A percentile compares a stretch with the other conserved stretches of the same genome.
Evolutionary conservation across 1,139 yeast species (phyloP).

Genomic region (Insectozyma bohioensis): DNA sequence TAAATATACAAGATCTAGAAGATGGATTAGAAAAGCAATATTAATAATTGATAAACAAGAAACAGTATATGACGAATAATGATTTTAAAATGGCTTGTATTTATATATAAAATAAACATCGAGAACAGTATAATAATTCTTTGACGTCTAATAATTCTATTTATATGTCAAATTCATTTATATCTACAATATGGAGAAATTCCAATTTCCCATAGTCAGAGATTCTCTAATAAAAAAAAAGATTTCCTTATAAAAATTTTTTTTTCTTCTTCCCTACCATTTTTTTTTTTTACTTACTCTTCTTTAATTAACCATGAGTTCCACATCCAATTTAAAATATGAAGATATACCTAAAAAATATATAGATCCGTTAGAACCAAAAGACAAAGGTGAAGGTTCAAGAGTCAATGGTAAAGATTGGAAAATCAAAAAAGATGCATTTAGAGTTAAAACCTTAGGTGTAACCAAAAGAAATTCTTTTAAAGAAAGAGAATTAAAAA

Average conservation of each 20-base stretch:
- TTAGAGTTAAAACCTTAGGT: constrained; percentile 40
- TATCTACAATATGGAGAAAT: too few species aligned
- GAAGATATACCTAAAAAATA: constrained; percentile 30
- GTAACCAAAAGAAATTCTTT: constrained; percentile 22
- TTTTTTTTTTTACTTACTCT: background rate
- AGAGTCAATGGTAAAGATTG: constrained; percentile 57
- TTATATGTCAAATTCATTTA: too few species aligned
- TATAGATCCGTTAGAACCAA: constrained; percentile 24
- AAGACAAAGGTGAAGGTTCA: constrained; percentile 40
- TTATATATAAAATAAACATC: background rate
- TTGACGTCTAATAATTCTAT: too few species aligned
- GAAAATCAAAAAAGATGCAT: constrained; percentile 56
- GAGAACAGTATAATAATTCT: too few species aligned
- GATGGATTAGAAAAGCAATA: constrained; percentile 50
- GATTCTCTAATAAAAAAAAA: constrained; percentile 1
- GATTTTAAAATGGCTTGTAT: background rate
- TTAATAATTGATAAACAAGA: constrained; percentile 44
- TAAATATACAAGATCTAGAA: constrained; percentile 51
- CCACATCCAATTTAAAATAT: constrained; percentile 23
- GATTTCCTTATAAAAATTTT: constrained; percentile 4
- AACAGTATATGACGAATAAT: constrained; percentile 24
- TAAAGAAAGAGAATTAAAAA: constrained; percentile 35
- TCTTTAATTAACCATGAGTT: constrained; percentile 29
- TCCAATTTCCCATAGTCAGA: too few species aligned
- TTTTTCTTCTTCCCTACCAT: background rate